A percentile compares a stretch with the other conserved stretches of the same genome.
phyloP scores from a whole-genome alignment of 371 early-diverging fungal species.

The Rhizopus stolonifer region DNA sequence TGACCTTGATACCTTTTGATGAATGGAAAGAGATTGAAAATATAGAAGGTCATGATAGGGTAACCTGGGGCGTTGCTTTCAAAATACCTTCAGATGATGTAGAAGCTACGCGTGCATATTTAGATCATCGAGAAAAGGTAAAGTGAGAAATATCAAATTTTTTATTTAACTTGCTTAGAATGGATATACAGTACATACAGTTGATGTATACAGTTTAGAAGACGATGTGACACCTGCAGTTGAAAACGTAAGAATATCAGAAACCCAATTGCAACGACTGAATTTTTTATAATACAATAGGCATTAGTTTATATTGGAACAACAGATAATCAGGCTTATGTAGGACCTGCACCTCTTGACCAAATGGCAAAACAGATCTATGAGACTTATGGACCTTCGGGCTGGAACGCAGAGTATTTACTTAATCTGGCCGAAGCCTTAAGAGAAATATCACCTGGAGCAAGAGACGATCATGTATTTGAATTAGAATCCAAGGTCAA shows the following conservation, averaged over 20 bases:
- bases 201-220: slow-evolving; percentile 63
- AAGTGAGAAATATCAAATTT: slow-evolving; percentile 1
- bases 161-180: slow-evolving; percentile 36
- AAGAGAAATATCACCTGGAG: slow-evolving; percentile 58
- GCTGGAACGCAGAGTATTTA: slow-evolving; percentile 78
- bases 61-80: slow-evolving; percentile 88
- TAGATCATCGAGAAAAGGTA: slow-evolving; percentile 89
- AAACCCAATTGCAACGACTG: neutral
- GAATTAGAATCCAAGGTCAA: slow-evolving; percentile 60
- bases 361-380: slow-evolving; percentile 74
- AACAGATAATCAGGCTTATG: slow-evolving; percentile 77
- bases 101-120: slow-evolving; percentile 64
- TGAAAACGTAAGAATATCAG: slow-evolving; percentile 39
- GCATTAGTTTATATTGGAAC: slow-evolving; percentile 86
- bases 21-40: slow-evolving; percentile 59
- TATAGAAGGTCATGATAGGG: slow-evolving; percentile 57
- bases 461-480: slow-evolving; percentile 62
- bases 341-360: slow-evolving; percentile 73
- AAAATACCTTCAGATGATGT: slow-evolving; percentile 69
- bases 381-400: slow-evolving; percentile 70
- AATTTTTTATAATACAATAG: slow-evolving; percentile 26
- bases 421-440: slow-evolving; percentile 68
- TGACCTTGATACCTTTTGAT: slow-evolving; percentile 77
- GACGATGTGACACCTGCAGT: slow-evolving; percentile 46
- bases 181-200: slow-evolving; percentile 74